Evolutionary conservation across 2,329 filamentous ascomycete species (phyloP).

Genomic region (Cercospora nicotianae): DNA sequence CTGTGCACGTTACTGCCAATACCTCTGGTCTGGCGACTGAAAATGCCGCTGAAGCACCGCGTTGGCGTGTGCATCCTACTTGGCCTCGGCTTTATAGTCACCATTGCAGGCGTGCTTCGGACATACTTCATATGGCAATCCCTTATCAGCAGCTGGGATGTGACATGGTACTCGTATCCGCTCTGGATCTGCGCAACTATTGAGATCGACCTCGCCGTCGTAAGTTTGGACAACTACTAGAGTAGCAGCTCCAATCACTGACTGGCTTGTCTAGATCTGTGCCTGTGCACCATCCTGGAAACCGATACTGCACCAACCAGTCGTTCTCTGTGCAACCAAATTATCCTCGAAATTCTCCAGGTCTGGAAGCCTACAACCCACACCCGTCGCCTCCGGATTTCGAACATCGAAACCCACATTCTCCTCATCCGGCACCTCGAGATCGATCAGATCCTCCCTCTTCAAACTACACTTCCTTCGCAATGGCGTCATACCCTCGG

Average conservation of each 20-base stretch:
- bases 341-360: constrained; percentile 29
- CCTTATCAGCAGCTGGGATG: constrained; percentile 45
- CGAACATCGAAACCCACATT: neutral
- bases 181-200: constrained; percentile 51
- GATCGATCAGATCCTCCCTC: constrained; percentile 12
- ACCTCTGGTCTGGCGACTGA: constrained; percentile 45
- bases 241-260: neutral
- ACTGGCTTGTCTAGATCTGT: constrained; percentile 36
- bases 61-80: constrained; percentile 44
- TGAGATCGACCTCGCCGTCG: constrained; percentile 50
- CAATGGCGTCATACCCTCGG: neutral
- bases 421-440: neutral
- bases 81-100: constrained; percentile 46
- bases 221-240: constrained; percentile 31
- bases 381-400: constrained; percentile 8
- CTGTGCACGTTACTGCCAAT: constrained; percentile 47
- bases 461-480: neutral
- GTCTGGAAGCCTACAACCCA: neutral
- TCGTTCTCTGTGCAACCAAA: constrained; percentile 28
- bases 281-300: constrained; percentile 42
- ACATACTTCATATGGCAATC: constrained; percentile 49
- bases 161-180: constrained; percentile 47
- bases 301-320: constrained; percentile 33
- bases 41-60: constrained; percentile 46
- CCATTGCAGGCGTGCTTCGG: constrained; percentile 44